phyloP scores from a whole-genome alignment of 768 basidiomycete species.

The Basidioascus undulatus region DNA sequence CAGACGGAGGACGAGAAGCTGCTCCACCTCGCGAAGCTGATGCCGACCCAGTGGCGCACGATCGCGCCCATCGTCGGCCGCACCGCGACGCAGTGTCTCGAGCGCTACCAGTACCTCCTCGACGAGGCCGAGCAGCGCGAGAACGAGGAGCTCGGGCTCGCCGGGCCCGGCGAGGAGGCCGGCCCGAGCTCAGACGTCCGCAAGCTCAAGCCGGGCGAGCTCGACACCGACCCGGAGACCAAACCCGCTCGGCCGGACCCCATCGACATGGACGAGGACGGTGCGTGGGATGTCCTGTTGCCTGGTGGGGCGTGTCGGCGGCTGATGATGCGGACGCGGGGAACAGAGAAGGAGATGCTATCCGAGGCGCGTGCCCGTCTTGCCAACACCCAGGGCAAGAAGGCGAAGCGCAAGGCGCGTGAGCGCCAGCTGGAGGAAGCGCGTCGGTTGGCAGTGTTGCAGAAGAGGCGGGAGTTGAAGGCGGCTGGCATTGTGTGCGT shows the following conservation, averaged over 20 bases:
- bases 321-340: background rate
- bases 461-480: slow-evolving; percentile 93
- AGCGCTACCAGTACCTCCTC: slow-evolving; percentile 89
- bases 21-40: slow-evolving; percentile 85
- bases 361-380: slow-evolving; percentile 94
- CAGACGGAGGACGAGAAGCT: slow-evolving; percentile 97
- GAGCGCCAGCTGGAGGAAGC: slow-evolving; percentile 96
- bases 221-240: slow-evolving; percentile 96
- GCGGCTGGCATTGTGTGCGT: slow-evolving; percentile 61
- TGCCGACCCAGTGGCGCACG: slow-evolving; percentile 99
- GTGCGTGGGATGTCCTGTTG: slow-evolving; percentile 21
- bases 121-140: slow-evolving; percentile 96
- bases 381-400: slow-evolving; percentile 97
- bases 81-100: slow-evolving; percentile 90
- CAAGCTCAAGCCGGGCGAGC: slow-evolving; percentile 75
- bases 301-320: background rate
- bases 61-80: slow-evolving; percentile 96
- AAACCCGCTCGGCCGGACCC: slow-evolving; percentile 96
- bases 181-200: slow-evolving; percentile 79
- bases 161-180: slow-evolving; percentile 54
- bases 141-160: slow-evolving; percentile 74
- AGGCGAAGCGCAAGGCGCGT: slow-evolving; percentile 93
- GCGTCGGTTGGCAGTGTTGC: slow-evolving; percentile 69
- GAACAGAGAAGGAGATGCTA: slow-evolving; percentile 90
- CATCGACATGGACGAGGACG: slow-evolving; percentile 99